A percentile compares a stretch with the other conserved stretches of the same genome.
Conservation (phyloP, 768 basidiomycete genomes). For the Tephrocybe rancida region DNA sequence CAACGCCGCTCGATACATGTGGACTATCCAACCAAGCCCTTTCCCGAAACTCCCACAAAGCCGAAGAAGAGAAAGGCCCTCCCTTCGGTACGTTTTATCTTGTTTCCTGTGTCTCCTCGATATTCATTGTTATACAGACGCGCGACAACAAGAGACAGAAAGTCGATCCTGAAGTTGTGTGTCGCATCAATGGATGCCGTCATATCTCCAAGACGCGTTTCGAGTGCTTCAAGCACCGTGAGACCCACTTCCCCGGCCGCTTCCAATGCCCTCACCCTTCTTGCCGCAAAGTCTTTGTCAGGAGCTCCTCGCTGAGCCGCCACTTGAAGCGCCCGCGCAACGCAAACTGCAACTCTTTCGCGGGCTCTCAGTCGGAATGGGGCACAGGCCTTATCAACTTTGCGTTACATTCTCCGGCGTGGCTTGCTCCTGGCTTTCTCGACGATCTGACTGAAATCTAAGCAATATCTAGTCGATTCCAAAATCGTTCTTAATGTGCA, state of each 20-base stretch:
- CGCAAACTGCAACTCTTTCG: conserved; percentile 10
- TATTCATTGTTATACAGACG: neutral
- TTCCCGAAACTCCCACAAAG: neutral
- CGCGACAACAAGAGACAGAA: conserved; percentile 15
- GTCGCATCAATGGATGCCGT: conserved; percentile 21
- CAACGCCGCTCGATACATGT: neutral
- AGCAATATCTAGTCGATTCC: neutral
- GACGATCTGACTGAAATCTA: conserved; percentile 14
- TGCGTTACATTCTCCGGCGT: conserved; percentile 16
- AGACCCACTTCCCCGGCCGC: conserved; percentile 24
- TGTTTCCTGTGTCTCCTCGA: neutral
- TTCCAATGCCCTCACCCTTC: conserved; percentile 20
- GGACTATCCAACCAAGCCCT: neutral
- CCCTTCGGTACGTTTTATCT: neutral
- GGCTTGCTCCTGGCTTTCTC: conserved; percentile 19
- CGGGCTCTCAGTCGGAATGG: conserved; percentile 16
- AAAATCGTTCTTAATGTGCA: neutral
- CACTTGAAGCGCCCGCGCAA: conserved; percentile 20
- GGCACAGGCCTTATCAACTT: conserved; percentile 19
- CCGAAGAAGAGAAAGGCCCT: conserved; percentile 9
- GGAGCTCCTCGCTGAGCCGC: conserved; percentile 22
- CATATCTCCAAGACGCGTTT: conserved; percentile 21
- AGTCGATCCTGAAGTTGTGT: conserved; percentile 16
- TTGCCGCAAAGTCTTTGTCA: conserved; percentile 20
- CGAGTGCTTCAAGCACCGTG: conserved; percentile 25